Percentiles rank a stretch among this genome's conserved stretches.
Conservation (phyloP, 148 eudicot genomes). For the Linanthus parryae region DNA sequence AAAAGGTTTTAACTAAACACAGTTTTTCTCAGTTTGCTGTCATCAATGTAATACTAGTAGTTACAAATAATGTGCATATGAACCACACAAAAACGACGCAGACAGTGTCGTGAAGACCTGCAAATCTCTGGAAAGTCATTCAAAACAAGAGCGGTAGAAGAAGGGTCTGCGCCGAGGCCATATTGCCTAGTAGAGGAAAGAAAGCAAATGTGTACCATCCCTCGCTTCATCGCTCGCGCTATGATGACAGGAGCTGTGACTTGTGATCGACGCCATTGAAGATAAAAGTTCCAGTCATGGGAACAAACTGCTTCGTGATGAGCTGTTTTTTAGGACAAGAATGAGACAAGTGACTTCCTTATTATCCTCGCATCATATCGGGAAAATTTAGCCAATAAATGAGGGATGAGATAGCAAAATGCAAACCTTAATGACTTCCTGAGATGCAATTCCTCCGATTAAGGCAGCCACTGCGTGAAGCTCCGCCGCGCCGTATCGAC, state of each 20-base stretch:
- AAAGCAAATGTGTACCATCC: too few species aligned
- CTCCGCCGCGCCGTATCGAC: conserved; percentile 90
- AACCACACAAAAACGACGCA: too few species aligned
- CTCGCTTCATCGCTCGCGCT: conserved; percentile 4
- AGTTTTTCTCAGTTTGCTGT: too few species aligned
- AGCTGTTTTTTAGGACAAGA: conserved; percentile 45
- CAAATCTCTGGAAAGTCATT: too few species aligned
- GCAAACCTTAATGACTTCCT: conserved; percentile 87
- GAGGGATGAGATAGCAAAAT: not conserved
- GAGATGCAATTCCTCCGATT: conserved; percentile 89
- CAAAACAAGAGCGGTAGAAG: too few species aligned
- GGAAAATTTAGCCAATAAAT: not conserved
- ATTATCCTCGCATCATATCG: not conserved
- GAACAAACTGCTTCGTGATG: conserved; percentile 78
- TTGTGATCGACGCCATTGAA: conserved; percentile 93
- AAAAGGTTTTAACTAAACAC: too few species aligned
- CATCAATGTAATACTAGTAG: too few species aligned
- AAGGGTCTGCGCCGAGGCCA: too few species aligned
- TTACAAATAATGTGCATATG: too few species aligned
- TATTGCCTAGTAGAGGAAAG: too few species aligned
- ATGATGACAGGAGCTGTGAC: conserved; percentile 64
- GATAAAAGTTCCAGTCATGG: conserved; percentile 82
- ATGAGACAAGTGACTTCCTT: not conserved
- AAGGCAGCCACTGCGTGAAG: conserved; percentile 90
- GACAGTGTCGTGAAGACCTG: too few species aligned